Evolutionary conservation across 768 basidiomycete genomes (phyloP), one percentile per base, ranked within the genome.

Genomic region (Suillus ampliporus): DNA sequence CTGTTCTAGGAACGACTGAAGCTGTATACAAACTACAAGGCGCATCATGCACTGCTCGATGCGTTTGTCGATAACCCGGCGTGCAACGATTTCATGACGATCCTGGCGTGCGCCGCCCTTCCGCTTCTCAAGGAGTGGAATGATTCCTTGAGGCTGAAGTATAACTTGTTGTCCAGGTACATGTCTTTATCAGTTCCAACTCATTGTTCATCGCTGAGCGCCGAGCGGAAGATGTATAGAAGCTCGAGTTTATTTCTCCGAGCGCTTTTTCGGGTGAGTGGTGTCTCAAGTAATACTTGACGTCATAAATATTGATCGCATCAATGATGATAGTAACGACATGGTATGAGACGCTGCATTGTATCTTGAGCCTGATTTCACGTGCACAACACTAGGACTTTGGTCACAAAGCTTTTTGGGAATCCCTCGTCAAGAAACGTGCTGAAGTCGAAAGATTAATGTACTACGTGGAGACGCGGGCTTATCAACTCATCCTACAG

Each of bases 251-350:
- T 77, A 72, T 65, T 79, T 80, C 61, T 74, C 77, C 5, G 76
- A 77, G 61, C 73, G 75, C 10, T 80, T 80, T 64, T 80, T 79
- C 46, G 78, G 77, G 79, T 80, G 61, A 41, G 76, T 70, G 14
- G 31, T 23, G 11, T 28, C 17, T 13, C 26, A n/a, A 23, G 7
- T 44, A 34, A 8, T 21, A 62, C 26, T 21, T 19, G 26, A 28
- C 19, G n/a, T n/a, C n/a, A n/a, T n/a, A n/a, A n/a, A n/a, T n/a
- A 26, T 38, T 37, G 26, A 61, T 21, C n/a, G 17, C 15, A n/a
- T 43, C n/a, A n/a, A n/a, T n/a, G 2, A 4, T 19, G 44, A 57
- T 53, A 72, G 68, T 5, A 58, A 70, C 51, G 73, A 72, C 38
- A 72, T 72, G 73, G 72, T 51, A 58, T 48, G 44, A 41, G 4